phyloP scores from a whole-genome alignment of 176 grass and related monocot species.

The Pharus latifolius region DNA sequence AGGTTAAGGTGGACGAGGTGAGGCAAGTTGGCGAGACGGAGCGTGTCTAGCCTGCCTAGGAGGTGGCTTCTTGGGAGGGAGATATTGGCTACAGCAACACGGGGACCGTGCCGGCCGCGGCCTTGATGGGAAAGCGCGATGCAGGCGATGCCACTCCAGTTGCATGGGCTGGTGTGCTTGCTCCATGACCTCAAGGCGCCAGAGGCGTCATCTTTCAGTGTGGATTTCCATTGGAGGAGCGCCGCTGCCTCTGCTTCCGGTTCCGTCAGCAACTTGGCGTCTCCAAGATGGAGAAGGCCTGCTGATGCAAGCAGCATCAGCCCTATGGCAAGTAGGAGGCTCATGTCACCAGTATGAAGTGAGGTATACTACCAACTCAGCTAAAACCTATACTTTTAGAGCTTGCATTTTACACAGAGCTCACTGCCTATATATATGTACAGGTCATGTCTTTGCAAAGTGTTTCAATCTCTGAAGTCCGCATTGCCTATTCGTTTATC shows the following conservation, averaged over 20 bases:
- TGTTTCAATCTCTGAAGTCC: too few relatives aligned
- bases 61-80: accelerated
- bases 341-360: too few relatives aligned
- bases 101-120: neutral
- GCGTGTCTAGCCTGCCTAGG: neutral
- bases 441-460: too few relatives aligned
- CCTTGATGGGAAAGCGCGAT: neutral
- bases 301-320: neutral
- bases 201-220: accelerated
- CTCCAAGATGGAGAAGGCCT: neutral
- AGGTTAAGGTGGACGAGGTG: neutral
- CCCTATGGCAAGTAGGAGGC: neutral
- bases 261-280: neutral
- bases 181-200: neutral
- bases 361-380: too few relatives aligned
- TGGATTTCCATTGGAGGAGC: neutral
- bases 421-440: too few relatives aligned
- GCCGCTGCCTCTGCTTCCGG: neutral
- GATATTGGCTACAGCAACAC: neutral
- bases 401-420: too few relatives aligned
- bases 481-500: too few relatives aligned
- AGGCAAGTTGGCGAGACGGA: neutral
- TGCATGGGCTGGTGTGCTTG: neutral
- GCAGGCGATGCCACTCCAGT: neutral
- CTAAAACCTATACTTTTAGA: too few relatives aligned